phyloP scores from a whole-genome alignment of 139 green algal species.

The Axilococcus clingmanii region DNA sequence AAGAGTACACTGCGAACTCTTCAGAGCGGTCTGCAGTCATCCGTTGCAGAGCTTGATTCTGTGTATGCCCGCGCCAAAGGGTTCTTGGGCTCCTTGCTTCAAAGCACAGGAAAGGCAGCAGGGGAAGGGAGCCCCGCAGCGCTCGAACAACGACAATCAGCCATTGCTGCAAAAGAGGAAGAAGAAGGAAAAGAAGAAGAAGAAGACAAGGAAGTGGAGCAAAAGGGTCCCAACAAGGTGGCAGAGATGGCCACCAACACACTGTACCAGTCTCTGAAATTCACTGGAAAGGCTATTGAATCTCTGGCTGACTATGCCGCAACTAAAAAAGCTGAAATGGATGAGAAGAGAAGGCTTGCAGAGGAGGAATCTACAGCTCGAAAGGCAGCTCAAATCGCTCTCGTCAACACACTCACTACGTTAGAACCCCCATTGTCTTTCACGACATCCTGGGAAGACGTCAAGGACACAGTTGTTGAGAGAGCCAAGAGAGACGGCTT shows the following conservation, averaged over 20 bases:
- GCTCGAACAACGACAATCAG: neutral
- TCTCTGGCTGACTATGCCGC: constrained; percentile 21
- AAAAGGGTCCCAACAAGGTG: constrained; percentile 4
- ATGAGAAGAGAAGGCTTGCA: constrained; percentile 2
- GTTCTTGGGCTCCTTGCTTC: neutral
- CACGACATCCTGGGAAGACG: constrained; percentile 10
- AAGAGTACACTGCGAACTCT: constrained; percentile 13
- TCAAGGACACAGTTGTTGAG: neutral
- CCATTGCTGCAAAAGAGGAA: neutral
- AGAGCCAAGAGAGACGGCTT: constrained; percentile 3
- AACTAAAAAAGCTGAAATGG: constrained; percentile 8
- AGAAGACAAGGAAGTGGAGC: neutral
- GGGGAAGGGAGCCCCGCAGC: neutral
- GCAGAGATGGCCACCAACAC: constrained; percentile 6
- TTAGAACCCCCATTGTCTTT: constrained; percentile 8
- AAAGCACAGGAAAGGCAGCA: neutral
- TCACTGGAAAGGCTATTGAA: constrained; percentile 20
- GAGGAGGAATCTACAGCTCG: neutral
- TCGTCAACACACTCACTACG: constrained; percentile 29
- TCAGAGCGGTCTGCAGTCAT: constrained; percentile 5
- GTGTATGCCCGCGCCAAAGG: constrained; percentile 7
- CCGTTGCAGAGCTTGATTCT: constrained; percentile 8
- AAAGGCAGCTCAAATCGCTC: constrained; percentile 10
- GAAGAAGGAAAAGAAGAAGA: neutral
- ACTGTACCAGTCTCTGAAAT: constrained; percentile 20